Conservation (phyloP, 148 eudicot species). For the Drosera capensis region DNA sequence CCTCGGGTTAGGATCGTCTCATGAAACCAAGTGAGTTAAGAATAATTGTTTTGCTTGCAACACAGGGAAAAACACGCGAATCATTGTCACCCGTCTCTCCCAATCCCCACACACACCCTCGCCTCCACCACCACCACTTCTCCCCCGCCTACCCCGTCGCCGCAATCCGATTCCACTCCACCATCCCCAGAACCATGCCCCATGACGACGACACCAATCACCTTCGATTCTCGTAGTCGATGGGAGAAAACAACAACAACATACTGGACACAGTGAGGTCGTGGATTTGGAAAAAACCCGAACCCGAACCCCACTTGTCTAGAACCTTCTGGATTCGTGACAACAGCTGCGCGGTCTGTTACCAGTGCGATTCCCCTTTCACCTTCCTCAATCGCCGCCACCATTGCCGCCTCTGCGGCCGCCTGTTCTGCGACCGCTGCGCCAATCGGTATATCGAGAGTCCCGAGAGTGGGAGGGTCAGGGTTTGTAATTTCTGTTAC, state of each 20-base stretch:
- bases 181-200: no score
- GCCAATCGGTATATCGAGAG: slow-evolving; percentile 51
- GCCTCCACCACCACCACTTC: no score
- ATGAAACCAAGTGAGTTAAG: no score
- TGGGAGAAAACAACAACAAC: slow-evolving; percentile 51
- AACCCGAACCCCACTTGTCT: slow-evolving; percentile 40
- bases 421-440: slow-evolving; percentile 83
- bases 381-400: slow-evolving; percentile 72
- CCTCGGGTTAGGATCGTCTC: no score
- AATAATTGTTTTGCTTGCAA: no score
- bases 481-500: slow-evolving; percentile 86
- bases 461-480: slow-evolving; percentile 44
- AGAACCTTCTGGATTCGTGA: slow-evolving; percentile 98
- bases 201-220: no score
- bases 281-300: slow-evolving; percentile 52
- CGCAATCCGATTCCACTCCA: no score
- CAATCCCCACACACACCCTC: no score
- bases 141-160: no score
- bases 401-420: slow-evolving; percentile 84
- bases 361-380: slow-evolving; percentile 73
- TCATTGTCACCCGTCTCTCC: no score
- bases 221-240: no score
- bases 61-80: no score
- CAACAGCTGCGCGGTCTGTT: slow-evolving; percentile 71
- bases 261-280: slow-evolving; percentile 45